Evolutionary conservation across 192 early-diverging fungal species (phyloP).

Genomic region (Backusella circina): DNA sequence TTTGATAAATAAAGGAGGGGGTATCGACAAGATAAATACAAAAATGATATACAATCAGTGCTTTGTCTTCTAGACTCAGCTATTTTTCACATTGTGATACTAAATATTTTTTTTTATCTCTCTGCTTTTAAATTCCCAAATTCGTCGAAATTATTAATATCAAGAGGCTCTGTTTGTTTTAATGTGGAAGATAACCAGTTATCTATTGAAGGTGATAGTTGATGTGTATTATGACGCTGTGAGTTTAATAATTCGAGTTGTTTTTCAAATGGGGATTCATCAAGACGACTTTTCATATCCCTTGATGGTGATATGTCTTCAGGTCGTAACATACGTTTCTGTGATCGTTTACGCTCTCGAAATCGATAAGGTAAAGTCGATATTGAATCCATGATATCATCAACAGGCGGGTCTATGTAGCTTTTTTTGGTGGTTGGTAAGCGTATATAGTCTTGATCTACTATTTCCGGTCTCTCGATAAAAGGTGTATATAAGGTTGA

Average conservation of each 20-base stretch:
- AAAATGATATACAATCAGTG: background rate
- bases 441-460: background rate
- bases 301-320: background rate
- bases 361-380: background rate
- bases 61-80: background rate
- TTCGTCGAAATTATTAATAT: background rate
- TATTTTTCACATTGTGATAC: background rate
- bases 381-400: background rate
- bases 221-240: background rate
- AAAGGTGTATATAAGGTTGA: background rate
- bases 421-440: background rate
- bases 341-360: background rate
- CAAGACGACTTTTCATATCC: background rate
- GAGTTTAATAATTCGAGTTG: background rate
- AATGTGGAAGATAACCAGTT: background rate
- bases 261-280: background rate
- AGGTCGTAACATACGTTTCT: background rate
- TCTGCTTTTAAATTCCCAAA: background rate
- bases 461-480: background rate
- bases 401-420: background rate
- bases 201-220: background rate
- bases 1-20: background rate
- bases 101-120: background rate
- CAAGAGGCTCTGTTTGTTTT: background rate
- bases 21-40: background rate